phyloP scores from a whole-genome alignment of 805 yeast species.

The Hanseniaspora meyeri region DNA sequence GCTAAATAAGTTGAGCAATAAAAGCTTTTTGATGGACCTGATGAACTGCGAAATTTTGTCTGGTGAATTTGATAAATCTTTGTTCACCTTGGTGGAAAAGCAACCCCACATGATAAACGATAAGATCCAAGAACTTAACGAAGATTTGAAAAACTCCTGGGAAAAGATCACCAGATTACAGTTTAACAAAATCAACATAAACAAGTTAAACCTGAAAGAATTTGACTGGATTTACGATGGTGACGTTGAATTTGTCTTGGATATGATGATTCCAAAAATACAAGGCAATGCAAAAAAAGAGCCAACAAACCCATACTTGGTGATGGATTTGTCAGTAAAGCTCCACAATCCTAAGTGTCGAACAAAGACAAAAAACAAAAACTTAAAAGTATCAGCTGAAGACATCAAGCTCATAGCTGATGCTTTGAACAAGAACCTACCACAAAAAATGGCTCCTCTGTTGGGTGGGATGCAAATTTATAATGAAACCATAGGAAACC shows the following conservation, averaged over 20 bases:
- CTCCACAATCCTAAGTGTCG: conserved; percentile 36
- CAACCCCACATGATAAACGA: conserved; percentile 45
- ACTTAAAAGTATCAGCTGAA: conserved; percentile 26
- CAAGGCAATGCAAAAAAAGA: conserved; percentile 1
- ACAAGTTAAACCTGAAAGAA: conserved; percentile 28
- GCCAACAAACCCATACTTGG: conserved; percentile 39
- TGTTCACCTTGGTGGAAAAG: conserved; percentile 65
- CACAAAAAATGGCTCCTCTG: background rate
- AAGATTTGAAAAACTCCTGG: conserved; percentile 33
- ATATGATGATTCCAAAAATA: conserved; percentile 52
- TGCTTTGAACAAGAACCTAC: conserved; percentile 3
- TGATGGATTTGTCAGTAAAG: conserved; percentile 53
- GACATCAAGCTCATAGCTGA: conserved; percentile 15
- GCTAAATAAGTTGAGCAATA: conserved; percentile 45
- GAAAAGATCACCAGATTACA: conserved; percentile 39
- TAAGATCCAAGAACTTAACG: conserved; percentile 24
- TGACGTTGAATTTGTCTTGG: conserved; percentile 56
- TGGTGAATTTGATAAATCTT: conserved; percentile 62
- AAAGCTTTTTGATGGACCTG: conserved; percentile 50
- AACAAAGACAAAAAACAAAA: conserved; percentile 35
- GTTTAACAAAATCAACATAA: conserved; percentile 30
- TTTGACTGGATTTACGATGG: conserved; percentile 55
- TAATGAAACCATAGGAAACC: conserved; percentile 5
- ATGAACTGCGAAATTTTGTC: conserved; percentile 58
- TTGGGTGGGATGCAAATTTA: conserved; percentile 6